phyloP scores from a whole-genome alignment of 2,329 filamentous ascomycete genomes.

The Trichoderma sp. region DNA sequence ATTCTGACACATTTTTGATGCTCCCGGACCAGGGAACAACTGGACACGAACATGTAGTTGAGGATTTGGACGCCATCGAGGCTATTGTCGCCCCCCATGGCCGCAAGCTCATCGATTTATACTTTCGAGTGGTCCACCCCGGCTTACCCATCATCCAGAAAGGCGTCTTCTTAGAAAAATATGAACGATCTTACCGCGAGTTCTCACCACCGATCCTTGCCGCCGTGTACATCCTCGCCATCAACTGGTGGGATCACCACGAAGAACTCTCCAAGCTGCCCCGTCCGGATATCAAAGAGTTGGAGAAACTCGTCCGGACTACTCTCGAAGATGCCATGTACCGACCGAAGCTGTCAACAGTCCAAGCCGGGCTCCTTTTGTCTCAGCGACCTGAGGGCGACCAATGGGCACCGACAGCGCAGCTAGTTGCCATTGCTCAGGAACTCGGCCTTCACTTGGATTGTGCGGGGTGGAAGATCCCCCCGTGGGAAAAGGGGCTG shows the following conservation, averaged over 20 bases:
- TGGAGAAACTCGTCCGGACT: slow-evolving; percentile 74
- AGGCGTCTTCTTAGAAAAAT: slow-evolving; percentile 77
- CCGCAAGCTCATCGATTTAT: slow-evolving; percentile 75
- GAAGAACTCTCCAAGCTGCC: slow-evolving; percentile 65
- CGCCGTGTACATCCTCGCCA: slow-evolving; percentile 80
- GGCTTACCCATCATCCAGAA: slow-evolving; percentile 84
- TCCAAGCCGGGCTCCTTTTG: slow-evolving; percentile 76
- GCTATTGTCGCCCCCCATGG: slow-evolving; percentile 76
- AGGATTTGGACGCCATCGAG: slow-evolving; percentile 74
- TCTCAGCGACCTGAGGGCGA: slow-evolving; percentile 77
- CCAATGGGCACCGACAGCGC: slow-evolving; percentile 83
- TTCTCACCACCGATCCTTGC: slow-evolving; percentile 78
- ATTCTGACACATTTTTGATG: slow-evolving; percentile 78
- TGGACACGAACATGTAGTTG: slow-evolving; percentile 69
- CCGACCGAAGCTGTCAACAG: slow-evolving; percentile 77
- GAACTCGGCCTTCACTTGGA: slow-evolving; percentile 89
- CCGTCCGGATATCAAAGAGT: slow-evolving; percentile 71
- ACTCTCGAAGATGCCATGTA: slow-evolving; percentile 78
- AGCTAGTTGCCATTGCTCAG: slow-evolving; percentile 83
- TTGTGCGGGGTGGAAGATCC: slow-evolving; percentile 84
- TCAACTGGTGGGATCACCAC: slow-evolving; percentile 85
- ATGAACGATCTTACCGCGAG: slow-evolving; percentile 71
- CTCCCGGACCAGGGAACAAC: slow-evolving; percentile 74
- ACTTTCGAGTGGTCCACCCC: slow-evolving; percentile 80
- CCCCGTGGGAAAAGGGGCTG: slow-evolving; percentile 82